Base-by-base conservation (phyloP, 805 yeast species). In the Zygosaccharomyces pseudorouxii region DNA sequence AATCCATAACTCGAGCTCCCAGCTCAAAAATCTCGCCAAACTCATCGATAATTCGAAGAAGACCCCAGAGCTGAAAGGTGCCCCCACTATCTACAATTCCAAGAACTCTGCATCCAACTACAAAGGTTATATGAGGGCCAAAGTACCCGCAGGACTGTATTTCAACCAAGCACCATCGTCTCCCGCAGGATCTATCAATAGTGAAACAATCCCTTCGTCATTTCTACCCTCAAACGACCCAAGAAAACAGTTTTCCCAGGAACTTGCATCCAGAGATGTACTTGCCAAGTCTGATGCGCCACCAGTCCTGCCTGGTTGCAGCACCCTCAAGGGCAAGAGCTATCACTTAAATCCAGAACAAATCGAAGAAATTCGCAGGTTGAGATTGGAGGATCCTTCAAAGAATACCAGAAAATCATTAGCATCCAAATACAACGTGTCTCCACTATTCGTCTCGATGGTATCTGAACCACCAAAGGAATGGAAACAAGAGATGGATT, bases 161-260 rank as follows among this genome's bases (percentile, higher is more conserved):
- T 73, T 71, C 58, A 74, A 78, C 53, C 82, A 82, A 16, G 77
- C 88, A 37, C 89, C 89, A 20, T 78, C 90, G 3, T 76, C 85
- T 11, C 73, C 83, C 23, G 67, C 77, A 10, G 69, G 74, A 49
- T 69, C 79, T 65, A 49, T 65, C 52, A 65, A 76, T 71, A 63
- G 63, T 47, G 71, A 67, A 52, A 63, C 68, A 2, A 82, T 93
- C 2, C 95, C 95, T 14, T 74, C 73, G 45, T 80, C 82, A 2
- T 87, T 87, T 63, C 65, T 87, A 48, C 89, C 93, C 9, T 54
- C 68, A 5, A 67, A 65, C 37, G 88, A 86, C 60, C 79, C 81
- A 38, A 76, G 93, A 55, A 72, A 74, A 46, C 68, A 64, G 2
- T 56, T 73, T 9, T 56, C 55, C 25, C 55, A 66, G 30, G 59